Percentiles rank a stretch among this genome's conserved stretches.
These are phyloP conservation scores for Rhytidhysteron rufulum DNA, from an alignment of 2,329 filamentous ascomycete species.

Conservation along the genomic window DNA sequence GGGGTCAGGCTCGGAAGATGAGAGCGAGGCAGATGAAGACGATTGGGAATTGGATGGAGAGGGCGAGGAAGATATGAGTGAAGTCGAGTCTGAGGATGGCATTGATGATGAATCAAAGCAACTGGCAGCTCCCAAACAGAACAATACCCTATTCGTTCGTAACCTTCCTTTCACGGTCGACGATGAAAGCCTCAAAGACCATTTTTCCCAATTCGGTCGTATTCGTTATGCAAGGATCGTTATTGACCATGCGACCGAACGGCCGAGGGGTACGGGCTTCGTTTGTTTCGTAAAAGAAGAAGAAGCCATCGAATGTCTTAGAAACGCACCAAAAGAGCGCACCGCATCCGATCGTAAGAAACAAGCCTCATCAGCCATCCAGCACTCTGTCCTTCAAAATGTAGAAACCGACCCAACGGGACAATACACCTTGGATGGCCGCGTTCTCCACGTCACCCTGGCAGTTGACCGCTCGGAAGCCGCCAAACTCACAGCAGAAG, in stretches of 20 bases:
- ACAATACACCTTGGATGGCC: conserved; percentile 84
- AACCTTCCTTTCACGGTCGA: conserved; percentile 88
- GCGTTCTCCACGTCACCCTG: conserved; percentile 76
- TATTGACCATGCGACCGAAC: conserved; percentile 77
- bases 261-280: conserved; percentile 88
- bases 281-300: conserved; percentile 82
- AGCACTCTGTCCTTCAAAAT: conserved; percentile 75
- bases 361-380: conserved; percentile 33
- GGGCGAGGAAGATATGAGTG: conserved; percentile 30
- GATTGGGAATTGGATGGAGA: conserved; percentile 44
- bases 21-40: conserved; percentile 40
- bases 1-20: conserved; percentile 31
- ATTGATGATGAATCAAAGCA: conserved; percentile 21
- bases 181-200: conserved; percentile 76
- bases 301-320: conserved; percentile 74
- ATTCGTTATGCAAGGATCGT: conserved; percentile 90
- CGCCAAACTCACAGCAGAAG: conserved; percentile 67
- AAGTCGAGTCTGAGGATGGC: conserved; percentile 38
- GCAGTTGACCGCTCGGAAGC: conserved; percentile 85
- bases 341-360: conserved; percentile 35
- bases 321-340: conserved; percentile 60
- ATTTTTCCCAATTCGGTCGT: conserved; percentile 85
- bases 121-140: conserved; percentile 43
- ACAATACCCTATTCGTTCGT: conserved; percentile 82
- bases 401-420: conserved; percentile 77